Evolutionary conservation across 2,329 filamentous ascomycete genomes (phyloP), one percentile per base, ranked within the genome.

Genomic region (Diaporthe citriasiana): DNA sequence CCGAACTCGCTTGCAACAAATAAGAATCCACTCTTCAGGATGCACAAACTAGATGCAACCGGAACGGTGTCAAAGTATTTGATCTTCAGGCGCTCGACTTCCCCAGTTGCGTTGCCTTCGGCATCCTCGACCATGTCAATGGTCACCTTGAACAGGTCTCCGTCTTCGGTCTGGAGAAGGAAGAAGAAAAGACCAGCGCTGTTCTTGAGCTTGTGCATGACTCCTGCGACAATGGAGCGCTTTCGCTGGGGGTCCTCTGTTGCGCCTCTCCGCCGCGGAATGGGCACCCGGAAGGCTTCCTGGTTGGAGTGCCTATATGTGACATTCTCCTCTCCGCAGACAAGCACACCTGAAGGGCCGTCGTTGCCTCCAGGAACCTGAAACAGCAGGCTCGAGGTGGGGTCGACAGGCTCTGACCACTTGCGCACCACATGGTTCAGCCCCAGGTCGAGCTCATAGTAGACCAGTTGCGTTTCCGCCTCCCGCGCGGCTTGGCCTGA

Each of bases 31-130:
- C 95, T 98, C 84, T 98, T 98, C 77, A 99, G 84, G 77, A 99
- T 98, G 82, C 95, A 95, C 57, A 99, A 89, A 80, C 91, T 97
- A 0, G 94, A 92, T 0, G 95, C 95, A 50, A 97, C 88, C 0
- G 97, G 96, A 4, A 98, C 93, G 0, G 97, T 99, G 79, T 99
- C 97, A 79, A 98, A 99, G 83, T 98, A 99, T 82, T 98, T 98
- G 84, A 99, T 94, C 82, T 95, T 97, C 73, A 99, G 86, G 74
- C 92, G 89, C 79, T 90, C 90, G 2, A 98, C 95, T 80, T 97
- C 94, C 40, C 93, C 93, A 0, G 94, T 96, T 0, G 92, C 87
- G 74, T 94, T 92, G 17, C 93, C 94, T 60, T 93, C 90, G 1
- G 93, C 90, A 78, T 97, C 94, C 78, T 95, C 93, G 13, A 92